These are phyloP conservation scores for Dothiorella sarmentorum DNA, from an alignment of 2,329 filamentous ascomycete genomes.

Conservation along the genomic window DNA sequence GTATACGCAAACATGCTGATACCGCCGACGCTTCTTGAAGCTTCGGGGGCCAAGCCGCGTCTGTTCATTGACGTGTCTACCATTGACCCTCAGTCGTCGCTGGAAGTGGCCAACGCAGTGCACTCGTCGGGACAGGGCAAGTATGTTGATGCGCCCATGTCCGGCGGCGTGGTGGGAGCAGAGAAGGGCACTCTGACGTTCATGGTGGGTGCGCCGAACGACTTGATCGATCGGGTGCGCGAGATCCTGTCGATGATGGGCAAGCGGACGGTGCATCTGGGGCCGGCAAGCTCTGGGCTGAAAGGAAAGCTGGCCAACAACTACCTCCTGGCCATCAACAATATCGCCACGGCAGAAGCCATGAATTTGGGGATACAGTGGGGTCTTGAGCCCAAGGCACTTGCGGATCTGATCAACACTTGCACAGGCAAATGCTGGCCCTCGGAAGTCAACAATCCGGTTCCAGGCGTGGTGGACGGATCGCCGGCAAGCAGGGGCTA, in stretches of 20 bases:
- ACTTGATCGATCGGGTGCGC: constrained; percentile 62
- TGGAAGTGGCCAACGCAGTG: constrained; percentile 69
- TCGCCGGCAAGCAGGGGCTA: constrained; percentile 74
- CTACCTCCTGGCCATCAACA: constrained; percentile 91
- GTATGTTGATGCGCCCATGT: constrained; percentile 96
- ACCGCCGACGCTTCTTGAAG: constrained; percentile 49
- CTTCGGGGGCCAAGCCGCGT: constrained; percentile 55
- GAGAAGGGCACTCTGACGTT: constrained; percentile 85
- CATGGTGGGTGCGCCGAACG: constrained; percentile 75
- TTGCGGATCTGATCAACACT: constrained; percentile 85
- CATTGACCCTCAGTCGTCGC: constrained; percentile 85
- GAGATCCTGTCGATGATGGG: constrained; percentile 79
- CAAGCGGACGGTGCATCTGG: constrained; percentile 79
- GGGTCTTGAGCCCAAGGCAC: constrained; percentile 61
- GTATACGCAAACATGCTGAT: constrained; percentile 67
- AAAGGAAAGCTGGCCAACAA: constrained; percentile 96
- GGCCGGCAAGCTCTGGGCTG: constrained; percentile 77
- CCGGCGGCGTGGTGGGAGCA: constrained; percentile 90
- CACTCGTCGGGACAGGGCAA: constrained; percentile 63
- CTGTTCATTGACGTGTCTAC: constrained; percentile 96
- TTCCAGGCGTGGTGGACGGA: constrained; percentile 74
- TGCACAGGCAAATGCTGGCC: constrained; percentile 97
- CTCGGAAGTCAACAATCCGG: constrained; percentile 92
- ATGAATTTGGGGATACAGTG: constrained; percentile 64
- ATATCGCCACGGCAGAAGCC: constrained; percentile 67